Conservation (phyloP, 768 basidiomycete genomes). For the Lyophyllum decastes region DNA sequence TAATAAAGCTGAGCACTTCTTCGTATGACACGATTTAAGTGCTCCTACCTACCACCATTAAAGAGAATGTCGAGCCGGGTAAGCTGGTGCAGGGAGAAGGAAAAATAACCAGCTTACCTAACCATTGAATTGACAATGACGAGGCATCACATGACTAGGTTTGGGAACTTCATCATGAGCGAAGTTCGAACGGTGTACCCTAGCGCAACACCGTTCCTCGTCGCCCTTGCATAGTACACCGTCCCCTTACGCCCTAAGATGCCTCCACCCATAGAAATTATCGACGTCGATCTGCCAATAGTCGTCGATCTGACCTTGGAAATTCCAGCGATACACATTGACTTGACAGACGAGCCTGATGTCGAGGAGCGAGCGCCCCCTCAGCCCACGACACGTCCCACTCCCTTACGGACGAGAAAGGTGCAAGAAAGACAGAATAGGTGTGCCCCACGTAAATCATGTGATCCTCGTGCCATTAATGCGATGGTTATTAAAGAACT, state of each 20-base stretch:
- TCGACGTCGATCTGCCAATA: slow-evolving; percentile 10
- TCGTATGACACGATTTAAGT: neutral
- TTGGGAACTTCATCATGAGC: neutral
- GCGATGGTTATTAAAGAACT: neutral
- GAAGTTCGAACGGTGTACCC: too few species aligned
- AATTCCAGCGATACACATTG: neutral
- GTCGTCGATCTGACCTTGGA: slow-evolving; percentile 9
- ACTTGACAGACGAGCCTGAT: slow-evolving; percentile 7
- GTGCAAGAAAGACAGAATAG: neutral
- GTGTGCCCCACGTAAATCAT: neutral
- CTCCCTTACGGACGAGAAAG: neutral
- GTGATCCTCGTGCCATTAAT: neutral
- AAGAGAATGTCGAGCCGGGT: neutral
- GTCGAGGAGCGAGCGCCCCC: neutral
- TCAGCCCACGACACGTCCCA: neutral
- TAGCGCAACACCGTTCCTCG: too few species aligned
- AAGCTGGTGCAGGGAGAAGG: neutral
- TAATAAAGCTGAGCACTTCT: slow-evolving; percentile 24
- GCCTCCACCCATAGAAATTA: neutral
- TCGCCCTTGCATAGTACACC: too few species aligned
- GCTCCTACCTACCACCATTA: slow-evolving; percentile 1
- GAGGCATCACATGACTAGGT: neutral
- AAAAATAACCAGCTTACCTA: neutral
- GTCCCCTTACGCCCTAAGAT: neutral
- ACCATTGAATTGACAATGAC: neutral